Base-by-base conservation (phyloP, 106 monocot genomes). In the Platanthera guangdongensis region DNA sequence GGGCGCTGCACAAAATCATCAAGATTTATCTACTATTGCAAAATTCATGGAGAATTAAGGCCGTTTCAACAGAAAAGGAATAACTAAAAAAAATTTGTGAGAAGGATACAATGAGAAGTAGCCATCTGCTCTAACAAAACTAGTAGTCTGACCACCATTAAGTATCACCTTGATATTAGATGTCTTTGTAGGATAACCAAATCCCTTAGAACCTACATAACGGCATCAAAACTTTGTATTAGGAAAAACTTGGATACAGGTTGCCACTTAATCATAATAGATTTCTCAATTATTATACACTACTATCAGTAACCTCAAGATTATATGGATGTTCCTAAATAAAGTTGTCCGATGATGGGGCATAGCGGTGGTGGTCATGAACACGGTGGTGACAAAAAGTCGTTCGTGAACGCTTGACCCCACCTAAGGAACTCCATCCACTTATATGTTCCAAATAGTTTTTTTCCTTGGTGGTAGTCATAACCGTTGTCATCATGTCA, bases 81-180 rank as follows among this genome's bases (percentile, higher is more conserved):
- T 68, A 4, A 22, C 5, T 51, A 16, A 51, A 50, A 7, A 55
- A 1, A 6, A 11, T 7, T 48, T 32, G 21, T 18, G 16, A 75
- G 63, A 22, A 97, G 91, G 91, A 97, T 97, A 97, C 96, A 97
- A 93, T 89, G 93, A 84, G 83, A 97, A 97, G 79, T 87, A 93
- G 52, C 96, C 96, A 86, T 97, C 93, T 69, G 89, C 81, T 72
- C 84, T 84, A 75, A 83, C 78, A 85, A 91, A 93, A 51, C 91
- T 76, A 73, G 87, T 81, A 32, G 63, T 91, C 78, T 91, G 89
- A 39, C 93, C 96, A 82, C 93, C 96, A 88, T 97, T 97, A 68
- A 97, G 93, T 70, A 97, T 86, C 55, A 97, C 81, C 78, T 93
- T 97, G 16, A 80, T 78, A 59, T 93, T 89, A 22, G 89, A 81